These are phyloP conservation scores for Salvia miltiorrhiza DNA, from an alignment of 257 asterid species.

Conservation along the genomic window DNA sequence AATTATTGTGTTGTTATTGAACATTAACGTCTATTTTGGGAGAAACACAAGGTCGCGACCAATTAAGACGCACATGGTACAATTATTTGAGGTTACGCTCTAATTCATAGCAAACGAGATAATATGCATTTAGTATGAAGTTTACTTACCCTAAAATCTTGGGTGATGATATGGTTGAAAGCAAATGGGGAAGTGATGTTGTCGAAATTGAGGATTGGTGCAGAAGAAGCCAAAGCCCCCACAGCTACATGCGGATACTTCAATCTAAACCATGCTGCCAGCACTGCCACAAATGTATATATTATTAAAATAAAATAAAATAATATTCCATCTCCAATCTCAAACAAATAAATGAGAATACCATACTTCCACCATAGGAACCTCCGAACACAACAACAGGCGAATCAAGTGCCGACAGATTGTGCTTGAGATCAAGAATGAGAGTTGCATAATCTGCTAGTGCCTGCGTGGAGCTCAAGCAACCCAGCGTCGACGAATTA, in stretches of 20 bases:
- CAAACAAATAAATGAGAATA: not conserved
- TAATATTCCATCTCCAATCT: not conserved
- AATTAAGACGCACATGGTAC: not conserved
- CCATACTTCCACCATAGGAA: conserved; percentile 93
- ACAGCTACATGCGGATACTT: conserved; percentile 83
- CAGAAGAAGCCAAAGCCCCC: conserved; percentile 95
- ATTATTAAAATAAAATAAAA: not conserved
- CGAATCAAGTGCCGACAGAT: conserved; percentile 53
- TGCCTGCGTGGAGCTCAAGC: conserved; percentile 79
- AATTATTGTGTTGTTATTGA: not conserved
- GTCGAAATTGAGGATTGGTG: conserved; percentile 86
- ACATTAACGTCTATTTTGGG: not conserved
- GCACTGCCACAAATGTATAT: conserved; percentile 67
- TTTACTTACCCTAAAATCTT: conserved; percentile 60
- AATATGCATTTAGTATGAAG: too few relatives aligned
- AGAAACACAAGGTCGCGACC: not conserved
- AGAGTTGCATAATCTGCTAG: conserved; percentile 85
- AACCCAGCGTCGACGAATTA: conserved; percentile 79
- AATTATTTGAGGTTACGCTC: too few relatives aligned
- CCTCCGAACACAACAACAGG: conserved; percentile 95
- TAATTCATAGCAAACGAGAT: too few relatives aligned
- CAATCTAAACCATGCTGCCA: conserved; percentile 97
- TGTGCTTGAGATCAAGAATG: conserved; percentile 65
- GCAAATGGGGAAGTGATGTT: conserved; percentile 73
- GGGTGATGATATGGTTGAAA: conserved; percentile 69